These are phyloP conservation scores for Filobasidium uniguttulatum DNA, from an alignment of 1,284 basidiomycete genomes.

Conservation along the genomic window DNA sequence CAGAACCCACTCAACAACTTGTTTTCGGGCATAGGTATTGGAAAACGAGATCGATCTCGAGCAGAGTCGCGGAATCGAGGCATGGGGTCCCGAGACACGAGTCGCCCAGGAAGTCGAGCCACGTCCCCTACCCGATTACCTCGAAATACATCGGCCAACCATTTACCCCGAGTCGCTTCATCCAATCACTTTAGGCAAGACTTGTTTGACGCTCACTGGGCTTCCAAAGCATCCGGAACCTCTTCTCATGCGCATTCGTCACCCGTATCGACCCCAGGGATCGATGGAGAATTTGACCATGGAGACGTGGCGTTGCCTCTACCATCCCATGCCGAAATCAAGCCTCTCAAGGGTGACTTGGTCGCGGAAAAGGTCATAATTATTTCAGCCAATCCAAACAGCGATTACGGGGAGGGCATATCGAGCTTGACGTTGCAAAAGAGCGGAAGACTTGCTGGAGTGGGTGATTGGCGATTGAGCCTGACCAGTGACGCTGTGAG, in stretches of 20 bases:
- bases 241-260: too few species aligned
- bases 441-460: constrained; percentile 29
- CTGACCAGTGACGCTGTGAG: constrained; percentile 28
- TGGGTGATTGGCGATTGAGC: constrained; percentile 30
- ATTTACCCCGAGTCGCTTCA: neutral
- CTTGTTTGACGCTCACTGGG: neutral
- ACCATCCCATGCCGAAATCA: constrained; percentile 3
- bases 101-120: constrained; percentile 12
- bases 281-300: neutral
- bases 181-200: neutral
- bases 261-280: too few species aligned
- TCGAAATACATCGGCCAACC: neutral
- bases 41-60: constrained; percentile 10
- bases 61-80: neutral
- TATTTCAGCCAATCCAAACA: constrained; percentile 29
- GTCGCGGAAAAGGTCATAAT: constrained; percentile 22
- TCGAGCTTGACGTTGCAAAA: constrained; percentile 24
- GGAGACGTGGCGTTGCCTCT: constrained; percentile 1
- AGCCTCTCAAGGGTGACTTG: constrained; percentile 27
- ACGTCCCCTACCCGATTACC: constrained; percentile 8
- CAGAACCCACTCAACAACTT: constrained; percentile 8
- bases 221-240: too few species aligned
- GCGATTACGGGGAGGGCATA: constrained; percentile 17
- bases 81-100: constrained; percentile 1
- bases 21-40: constrained; percentile 12